phyloP scores from a whole-genome alignment of 495 filamentous ascomycete genomes.

The Talaromyces borbonicus region DNA sequence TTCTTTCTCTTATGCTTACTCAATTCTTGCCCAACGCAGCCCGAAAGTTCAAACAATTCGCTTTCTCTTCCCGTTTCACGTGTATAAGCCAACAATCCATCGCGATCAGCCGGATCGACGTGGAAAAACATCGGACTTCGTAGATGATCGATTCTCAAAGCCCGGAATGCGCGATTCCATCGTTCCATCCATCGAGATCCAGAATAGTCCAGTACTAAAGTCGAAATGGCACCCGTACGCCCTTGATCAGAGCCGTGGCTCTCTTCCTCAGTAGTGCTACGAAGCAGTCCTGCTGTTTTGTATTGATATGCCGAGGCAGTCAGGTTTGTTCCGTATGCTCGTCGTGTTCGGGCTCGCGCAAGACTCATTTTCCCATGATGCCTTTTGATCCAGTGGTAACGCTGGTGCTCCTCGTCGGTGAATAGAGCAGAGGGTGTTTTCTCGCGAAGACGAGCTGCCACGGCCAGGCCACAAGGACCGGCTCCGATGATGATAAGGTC shows the following conservation, averaged over 20 bases:
- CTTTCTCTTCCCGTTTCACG: constrained; percentile 37
- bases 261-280: background rate
- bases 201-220: constrained; percentile 43
- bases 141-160: constrained; percentile 47
- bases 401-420: constrained; percentile 55
- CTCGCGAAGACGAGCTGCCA: constrained; percentile 49
- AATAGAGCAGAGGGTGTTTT: constrained; percentile 53
- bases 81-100: constrained; percentile 51
- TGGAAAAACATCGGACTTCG: constrained; percentile 62
- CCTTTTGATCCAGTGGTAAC: constrained; percentile 54
- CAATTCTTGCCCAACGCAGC: constrained; percentile 53
- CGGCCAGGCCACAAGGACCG: constrained; percentile 52
- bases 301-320: background rate
- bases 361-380: constrained; percentile 39
- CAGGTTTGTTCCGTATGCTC: background rate
- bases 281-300: too few species aligned
- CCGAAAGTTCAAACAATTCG: constrained; percentile 47
- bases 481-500: constrained; percentile 55
- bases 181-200: constrained; percentile 43
- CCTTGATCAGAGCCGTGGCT: too few species aligned
- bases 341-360: constrained; percentile 17
- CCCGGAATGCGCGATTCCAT: constrained; percentile 47
- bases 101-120: constrained; percentile 52
- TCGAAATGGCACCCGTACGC: constrained; percentile 17
- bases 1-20: constrained; percentile 58